Evolutionary conservation across 176 grass and related monocot genomes (phyloP).

Genomic region (Ampelocalamus luodianensis): DNA sequence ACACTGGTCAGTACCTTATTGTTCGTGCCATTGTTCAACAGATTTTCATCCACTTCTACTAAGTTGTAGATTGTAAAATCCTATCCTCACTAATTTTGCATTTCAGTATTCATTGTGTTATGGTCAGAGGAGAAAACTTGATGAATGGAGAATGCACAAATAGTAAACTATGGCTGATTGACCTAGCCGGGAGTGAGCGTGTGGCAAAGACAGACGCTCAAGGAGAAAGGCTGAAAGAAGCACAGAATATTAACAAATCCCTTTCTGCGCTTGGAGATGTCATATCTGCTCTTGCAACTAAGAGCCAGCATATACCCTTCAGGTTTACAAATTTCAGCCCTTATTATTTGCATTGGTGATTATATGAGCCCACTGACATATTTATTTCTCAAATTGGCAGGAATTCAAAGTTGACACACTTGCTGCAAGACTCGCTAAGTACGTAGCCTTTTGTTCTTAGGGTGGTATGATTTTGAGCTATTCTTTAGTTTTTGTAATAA

Average conservation of each 20-base stretch:
- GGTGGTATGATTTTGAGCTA: neutral
- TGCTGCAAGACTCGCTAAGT: conserved; percentile 96
- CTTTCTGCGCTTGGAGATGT: conserved; percentile 97
- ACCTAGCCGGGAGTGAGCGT: conserved; percentile 92
- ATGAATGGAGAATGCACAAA: conserved; percentile 77
- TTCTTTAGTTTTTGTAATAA: conserved; percentile 23
- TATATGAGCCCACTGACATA: neutral
- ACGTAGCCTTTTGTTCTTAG: conserved; percentile 16
- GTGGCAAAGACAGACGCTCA: conserved; percentile 93
- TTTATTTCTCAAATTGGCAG: conserved; percentile 47
- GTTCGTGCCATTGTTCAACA: neutral
- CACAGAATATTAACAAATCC: conserved; percentile 94
- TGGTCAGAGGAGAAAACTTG: conserved; percentile 92
- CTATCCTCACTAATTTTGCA: neutral
- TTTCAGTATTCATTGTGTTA: conserved; percentile 93
- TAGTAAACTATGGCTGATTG: conserved; percentile 93
- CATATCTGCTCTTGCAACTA: conserved; percentile 95
- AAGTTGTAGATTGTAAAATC: neutral
- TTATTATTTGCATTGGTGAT: neutral
- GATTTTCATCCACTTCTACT: neutral
- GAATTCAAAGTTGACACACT: conserved; percentile 94
- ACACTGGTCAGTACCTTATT: conserved; percentile 65
- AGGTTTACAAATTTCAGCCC: conserved; percentile 52
- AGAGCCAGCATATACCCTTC: conserved; percentile 87
- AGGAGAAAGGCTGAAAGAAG: conserved; percentile 96